Conservation (phyloP, 2,329 filamentous ascomycete genomes). For the Colletotrichum gloeosporioides region DNA sequence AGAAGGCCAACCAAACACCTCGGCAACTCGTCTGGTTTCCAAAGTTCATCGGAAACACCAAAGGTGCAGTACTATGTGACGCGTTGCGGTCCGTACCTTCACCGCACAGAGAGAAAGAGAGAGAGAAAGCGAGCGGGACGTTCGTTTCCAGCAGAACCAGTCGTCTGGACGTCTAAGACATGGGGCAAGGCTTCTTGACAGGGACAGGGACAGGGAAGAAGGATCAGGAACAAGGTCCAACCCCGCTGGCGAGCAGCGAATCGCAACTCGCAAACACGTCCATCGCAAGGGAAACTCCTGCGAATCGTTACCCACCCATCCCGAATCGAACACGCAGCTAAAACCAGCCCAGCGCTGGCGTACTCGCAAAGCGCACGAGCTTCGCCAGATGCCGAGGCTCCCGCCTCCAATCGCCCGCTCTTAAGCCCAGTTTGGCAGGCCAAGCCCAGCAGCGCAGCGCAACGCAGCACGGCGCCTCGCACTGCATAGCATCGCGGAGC, state of each 20-base stretch:
- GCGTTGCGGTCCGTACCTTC: background rate
- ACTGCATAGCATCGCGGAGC: background rate
- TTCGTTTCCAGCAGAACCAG: background rate
- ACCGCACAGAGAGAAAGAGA: background rate
- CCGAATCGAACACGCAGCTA: background rate
- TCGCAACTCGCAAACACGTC: constrained; percentile 8
- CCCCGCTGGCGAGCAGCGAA: background rate
- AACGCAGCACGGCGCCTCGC: constrained; percentile 1
- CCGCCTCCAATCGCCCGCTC: background rate
- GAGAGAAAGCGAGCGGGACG: constrained; percentile 2
- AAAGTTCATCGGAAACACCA: constrained; percentile 5
- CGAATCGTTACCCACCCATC: background rate
- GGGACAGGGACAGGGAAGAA: background rate
- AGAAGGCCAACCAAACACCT: background rate
- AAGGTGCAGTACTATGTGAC: background rate
- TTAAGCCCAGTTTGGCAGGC: background rate
- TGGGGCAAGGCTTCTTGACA: background rate
- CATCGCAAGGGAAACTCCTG: background rate
- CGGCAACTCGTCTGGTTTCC: background rate
- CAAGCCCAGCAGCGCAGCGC: background rate
- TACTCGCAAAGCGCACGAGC: constrained; percentile 12
- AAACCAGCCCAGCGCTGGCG: background rate
- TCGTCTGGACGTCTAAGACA: background rate
- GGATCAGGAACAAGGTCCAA: background rate
- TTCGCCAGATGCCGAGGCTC: constrained; percentile 19